Percentiles rank a stretch among this genome's conserved stretches.
Conservation (phyloP, 1,284 basidiomycete genomes). For the Rugosomyces carneus region DNA sequence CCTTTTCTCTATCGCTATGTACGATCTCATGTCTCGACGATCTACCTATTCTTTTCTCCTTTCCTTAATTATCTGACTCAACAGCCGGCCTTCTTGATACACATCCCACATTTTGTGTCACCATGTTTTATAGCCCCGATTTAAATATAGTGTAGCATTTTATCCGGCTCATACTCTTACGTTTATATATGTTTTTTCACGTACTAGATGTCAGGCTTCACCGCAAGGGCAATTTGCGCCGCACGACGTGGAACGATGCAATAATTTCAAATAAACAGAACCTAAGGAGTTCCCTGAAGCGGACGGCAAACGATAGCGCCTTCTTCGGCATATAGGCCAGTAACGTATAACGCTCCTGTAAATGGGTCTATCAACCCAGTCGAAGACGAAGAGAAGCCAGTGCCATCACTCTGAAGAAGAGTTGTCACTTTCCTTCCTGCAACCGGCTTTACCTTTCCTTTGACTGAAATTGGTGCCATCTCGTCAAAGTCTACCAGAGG, state of each 20-base stretch:
- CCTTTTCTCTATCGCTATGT: constrained; percentile 7
- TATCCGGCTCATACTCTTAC: background rate
- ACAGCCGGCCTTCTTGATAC: background rate
- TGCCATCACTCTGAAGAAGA: constrained; percentile 59
- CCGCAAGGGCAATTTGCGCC: no score
- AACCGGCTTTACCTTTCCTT: constrained; percentile 31
- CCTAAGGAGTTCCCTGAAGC: no score
- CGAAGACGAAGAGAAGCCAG: constrained; percentile 43
- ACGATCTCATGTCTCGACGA: no score
- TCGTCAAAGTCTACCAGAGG: constrained; percentile 30
- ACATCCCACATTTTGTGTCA: background rate
- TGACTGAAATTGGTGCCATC: constrained; percentile 39
- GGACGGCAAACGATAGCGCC: constrained; percentile 47
- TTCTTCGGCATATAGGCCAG: constrained; percentile 49
- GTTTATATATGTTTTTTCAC: background rate
- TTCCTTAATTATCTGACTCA: constrained; percentile 2
- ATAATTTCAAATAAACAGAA: no score
- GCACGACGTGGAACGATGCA: no score
- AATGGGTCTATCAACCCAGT: constrained; percentile 44
- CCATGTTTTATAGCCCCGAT: background rate
- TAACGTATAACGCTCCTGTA: constrained; percentile 42
- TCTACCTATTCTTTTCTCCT: constrained; percentile 4
- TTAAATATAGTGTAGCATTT: background rate
- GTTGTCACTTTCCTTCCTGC: constrained; percentile 42
- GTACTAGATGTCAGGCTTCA: background rate